These are phyloP conservation scores for Clarireedia monteithiana DNA, from an alignment of 2,329 filamentous ascomycete genomes.

Conservation along the genomic window DNA sequence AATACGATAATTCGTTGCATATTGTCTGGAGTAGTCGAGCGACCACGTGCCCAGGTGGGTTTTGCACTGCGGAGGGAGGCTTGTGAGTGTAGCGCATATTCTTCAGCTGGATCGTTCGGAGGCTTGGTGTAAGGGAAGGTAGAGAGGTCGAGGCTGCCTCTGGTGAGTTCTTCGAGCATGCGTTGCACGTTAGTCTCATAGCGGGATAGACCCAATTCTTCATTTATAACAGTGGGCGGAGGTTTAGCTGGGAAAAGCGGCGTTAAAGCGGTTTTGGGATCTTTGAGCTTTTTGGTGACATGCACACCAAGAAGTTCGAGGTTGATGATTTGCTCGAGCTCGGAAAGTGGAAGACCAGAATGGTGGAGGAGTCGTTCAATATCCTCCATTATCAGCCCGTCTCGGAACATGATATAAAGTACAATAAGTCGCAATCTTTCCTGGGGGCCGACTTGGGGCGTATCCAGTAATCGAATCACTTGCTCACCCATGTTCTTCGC, in stretches of 20 bases:
- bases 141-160: constrained; percentile 57
- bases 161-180: constrained; percentile 70
- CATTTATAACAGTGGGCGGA: constrained; percentile 46
- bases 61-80: constrained; percentile 84
- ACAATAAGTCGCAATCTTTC: constrained; percentile 82
- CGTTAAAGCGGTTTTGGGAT: constrained; percentile 45
- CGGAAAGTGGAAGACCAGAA: constrained; percentile 65
- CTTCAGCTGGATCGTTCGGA: constrained; percentile 54
- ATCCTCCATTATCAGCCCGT: constrained; percentile 78
- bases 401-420: constrained; percentile 77
- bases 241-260: constrained; percentile 67
- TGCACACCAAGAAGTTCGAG: constrained; percentile 75
- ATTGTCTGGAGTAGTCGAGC: constrained; percentile 67
- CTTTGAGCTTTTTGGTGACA: constrained; percentile 67
- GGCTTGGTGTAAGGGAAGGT: constrained; percentile 68
- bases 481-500: constrained; percentile 84
- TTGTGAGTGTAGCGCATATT: constrained; percentile 46
- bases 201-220: constrained; percentile 80
- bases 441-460: constrained; percentile 60
- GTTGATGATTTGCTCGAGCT: constrained; percentile 67
- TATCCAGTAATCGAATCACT: constrained; percentile 80
- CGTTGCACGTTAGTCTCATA: constrained; percentile 76
- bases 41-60: constrained; percentile 87
- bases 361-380: constrained; percentile 79
- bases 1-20: constrained; percentile 88